phyloP scores from a whole-genome alignment of 2,329 filamentous ascomycete species.

The Cladophialophora chaetospira region DNA sequence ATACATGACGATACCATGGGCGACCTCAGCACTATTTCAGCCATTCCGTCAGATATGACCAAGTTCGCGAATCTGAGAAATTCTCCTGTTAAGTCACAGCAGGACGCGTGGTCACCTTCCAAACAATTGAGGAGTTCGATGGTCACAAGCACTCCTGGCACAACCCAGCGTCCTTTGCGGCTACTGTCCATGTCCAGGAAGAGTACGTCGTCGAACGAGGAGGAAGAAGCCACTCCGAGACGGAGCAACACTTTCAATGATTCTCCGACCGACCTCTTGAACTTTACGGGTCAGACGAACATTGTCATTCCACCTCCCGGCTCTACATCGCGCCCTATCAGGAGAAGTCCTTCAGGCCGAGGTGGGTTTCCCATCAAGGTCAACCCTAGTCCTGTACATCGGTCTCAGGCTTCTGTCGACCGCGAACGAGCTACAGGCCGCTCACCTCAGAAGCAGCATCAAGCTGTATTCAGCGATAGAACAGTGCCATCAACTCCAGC shows the following conservation, averaged over 20 bases:
- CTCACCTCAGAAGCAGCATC: slow-evolving; percentile 34
- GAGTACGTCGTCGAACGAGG: slow-evolving; percentile 39
- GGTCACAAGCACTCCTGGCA: slow-evolving; percentile 52
- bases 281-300: slow-evolving; percentile 81
- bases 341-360: slow-evolving; percentile 42
- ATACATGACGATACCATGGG: slow-evolving; percentile 43
- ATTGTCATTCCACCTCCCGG: slow-evolving; percentile 52
- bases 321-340: slow-evolving; percentile 45
- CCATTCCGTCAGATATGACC: slow-evolving; percentile 78
- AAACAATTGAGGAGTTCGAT: slow-evolving; percentile 39
- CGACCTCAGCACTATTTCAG: slow-evolving; percentile 81
- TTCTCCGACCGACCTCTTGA: slow-evolving; percentile 71
- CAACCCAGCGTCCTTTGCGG: slow-evolving; percentile 41
- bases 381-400: slow-evolving; percentile 31
- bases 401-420: slow-evolving; percentile 35
- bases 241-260: slow-evolving; percentile 54
- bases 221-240: slow-evolving; percentile 51
- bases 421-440: slow-evolving; percentile 32
- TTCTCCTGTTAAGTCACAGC: slow-evolving; percentile 57
- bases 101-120: slow-evolving; percentile 45
- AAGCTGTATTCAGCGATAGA: slow-evolving; percentile 20
- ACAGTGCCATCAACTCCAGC: slow-evolving; percentile 34
- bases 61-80: slow-evolving; percentile 74
- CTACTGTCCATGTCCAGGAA: slow-evolving; percentile 38
- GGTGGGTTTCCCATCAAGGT: slow-evolving; percentile 34